A percentile compares a stretch with the other conserved stretches of the same genome.
Evolutionary conservation across 495 filamentous ascomycete species (phyloP).

Genomic region (Trichoderma virens): DNA sequence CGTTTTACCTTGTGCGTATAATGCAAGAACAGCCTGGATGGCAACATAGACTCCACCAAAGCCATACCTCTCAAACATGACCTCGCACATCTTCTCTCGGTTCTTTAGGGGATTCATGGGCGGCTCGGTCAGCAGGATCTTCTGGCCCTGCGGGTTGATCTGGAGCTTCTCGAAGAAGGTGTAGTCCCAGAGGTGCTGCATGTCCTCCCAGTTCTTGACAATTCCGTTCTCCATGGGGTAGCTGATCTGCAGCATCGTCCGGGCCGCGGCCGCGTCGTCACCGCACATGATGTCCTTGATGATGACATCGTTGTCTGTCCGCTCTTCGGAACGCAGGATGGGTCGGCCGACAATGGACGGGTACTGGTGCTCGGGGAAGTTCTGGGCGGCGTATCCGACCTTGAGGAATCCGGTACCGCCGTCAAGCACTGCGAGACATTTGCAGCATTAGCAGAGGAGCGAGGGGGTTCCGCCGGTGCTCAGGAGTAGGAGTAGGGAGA

Average conservation of each 20-base stretch:
- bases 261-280: slow-evolving; percentile 91
- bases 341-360: slow-evolving; percentile 97
- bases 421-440: slow-evolving; percentile 73
- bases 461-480: neutral
- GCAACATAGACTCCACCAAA: slow-evolving; percentile 98
- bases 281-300: slow-evolving; percentile 99
- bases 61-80: slow-evolving; percentile 95
- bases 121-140: slow-evolving; percentile 97
- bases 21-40: slow-evolving; percentile 93
- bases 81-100: slow-evolving; percentile 92
- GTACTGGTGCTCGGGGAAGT: slow-evolving; percentile 98
- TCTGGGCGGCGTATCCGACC: slow-evolving; percentile 96
- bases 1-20: slow-evolving; percentile 93
- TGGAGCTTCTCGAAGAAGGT: slow-evolving; percentile 96
- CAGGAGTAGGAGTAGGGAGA: neutral
- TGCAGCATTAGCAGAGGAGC: slow-evolving; percentile 12
- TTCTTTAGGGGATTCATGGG: slow-evolving; percentile 97
- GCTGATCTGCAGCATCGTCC: slow-evolving; percentile 94
- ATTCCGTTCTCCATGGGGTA: slow-evolving; percentile 99
- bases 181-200: slow-evolving; percentile 99
- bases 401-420: slow-evolving; percentile 99
- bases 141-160: slow-evolving; percentile 82
- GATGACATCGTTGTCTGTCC: slow-evolving; percentile 45
- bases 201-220: slow-evolving; percentile 98
- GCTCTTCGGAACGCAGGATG: slow-evolving; percentile 92